Conservation (phyloP, 129 eudicot genomes). For the Dittrichia graveolens region DNA sequence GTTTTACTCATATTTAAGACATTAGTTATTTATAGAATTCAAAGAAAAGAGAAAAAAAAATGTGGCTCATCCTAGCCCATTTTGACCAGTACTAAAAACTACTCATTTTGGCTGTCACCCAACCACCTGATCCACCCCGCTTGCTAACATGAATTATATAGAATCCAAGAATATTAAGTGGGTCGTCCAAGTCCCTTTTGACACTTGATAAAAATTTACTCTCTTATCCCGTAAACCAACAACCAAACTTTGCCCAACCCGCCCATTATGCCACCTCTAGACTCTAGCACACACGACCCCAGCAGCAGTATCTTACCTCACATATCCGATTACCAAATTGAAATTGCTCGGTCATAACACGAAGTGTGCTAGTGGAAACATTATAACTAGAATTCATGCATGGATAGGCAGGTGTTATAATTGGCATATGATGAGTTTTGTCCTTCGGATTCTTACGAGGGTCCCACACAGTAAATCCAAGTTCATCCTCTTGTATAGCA, state of each 20-base stretch:
- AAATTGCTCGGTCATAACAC: slow-evolving; percentile 93
- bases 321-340: slow-evolving; percentile 66
- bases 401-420: slow-evolving; percentile 95
- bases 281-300: background rate
- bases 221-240: background rate
- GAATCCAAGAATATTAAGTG: background rate
- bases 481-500: slow-evolving; percentile 79
- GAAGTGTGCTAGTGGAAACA: slow-evolving; percentile 88
- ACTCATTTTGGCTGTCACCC: too few species aligned
- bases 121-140: too few species aligned
- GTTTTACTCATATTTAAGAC: too few species aligned
- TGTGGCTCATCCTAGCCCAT: too few species aligned
- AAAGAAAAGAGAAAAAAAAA: too few species aligned
- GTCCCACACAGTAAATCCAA: slow-evolving; percentile 92
- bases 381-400: slow-evolving; percentile 99
- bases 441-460: slow-evolving; percentile 87
- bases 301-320: slow-evolving; percentile 44
- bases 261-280: slow-evolving; percentile 22
- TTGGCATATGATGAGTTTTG: slow-evolving; percentile 89
- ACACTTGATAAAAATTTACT: background rate
- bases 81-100: too few species aligned
- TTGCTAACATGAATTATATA: too few species aligned
- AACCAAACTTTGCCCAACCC: too few species aligned
- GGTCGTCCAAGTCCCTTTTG: background rate
- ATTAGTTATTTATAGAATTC: too few species aligned